These are phyloP conservation scores for Tillandsia leiboldiana DNA, from an alignment of 176 grass and related monocot species.

Conservation along the genomic window DNA sequence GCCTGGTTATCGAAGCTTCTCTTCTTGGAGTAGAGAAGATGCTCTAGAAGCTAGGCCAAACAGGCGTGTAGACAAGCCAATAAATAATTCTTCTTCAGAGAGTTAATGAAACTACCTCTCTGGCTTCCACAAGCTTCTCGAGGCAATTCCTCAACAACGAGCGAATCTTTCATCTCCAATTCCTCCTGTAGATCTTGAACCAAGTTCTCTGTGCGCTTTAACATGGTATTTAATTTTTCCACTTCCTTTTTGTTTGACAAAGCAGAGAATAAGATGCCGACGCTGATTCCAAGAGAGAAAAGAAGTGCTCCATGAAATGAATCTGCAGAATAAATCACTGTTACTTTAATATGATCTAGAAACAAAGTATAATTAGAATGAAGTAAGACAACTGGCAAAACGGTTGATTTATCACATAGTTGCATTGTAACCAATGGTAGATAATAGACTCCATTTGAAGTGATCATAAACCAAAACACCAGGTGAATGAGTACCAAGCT, in stretches of 20 bases:
- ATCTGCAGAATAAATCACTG: slow-evolving; percentile 31
- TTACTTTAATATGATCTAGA: slow-evolving; percentile 15
- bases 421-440: not conserved
- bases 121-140: slow-evolving; percentile 28
- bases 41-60: too few species aligned
- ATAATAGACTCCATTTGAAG: not conserved
- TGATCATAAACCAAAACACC: not conserved
- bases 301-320: slow-evolving; percentile 39
- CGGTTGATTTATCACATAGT: slow-evolving; percentile 13
- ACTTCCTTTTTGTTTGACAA: slow-evolving; percentile 69
- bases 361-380: slow-evolving; percentile 1
- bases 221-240: slow-evolving; percentile 45
- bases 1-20: too few species aligned
- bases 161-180: slow-evolving; percentile 76
- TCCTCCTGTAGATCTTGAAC: slow-evolving; percentile 97
- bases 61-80: too few species aligned
- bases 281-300: slow-evolving; percentile 50
- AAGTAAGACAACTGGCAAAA: not conserved
- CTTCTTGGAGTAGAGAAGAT: too few species aligned
- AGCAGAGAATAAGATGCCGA: slow-evolving; percentile 58
- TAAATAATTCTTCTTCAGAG: too few species aligned
- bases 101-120: slow-evolving; percentile 17
- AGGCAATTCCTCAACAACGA: slow-evolving; percentile 69
- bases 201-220: slow-evolving; percentile 69
- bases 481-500: not conserved